Conservation (phyloP, 495 filamentous ascomycete genomes). For the Polyplosphaeria fusca region DNA sequence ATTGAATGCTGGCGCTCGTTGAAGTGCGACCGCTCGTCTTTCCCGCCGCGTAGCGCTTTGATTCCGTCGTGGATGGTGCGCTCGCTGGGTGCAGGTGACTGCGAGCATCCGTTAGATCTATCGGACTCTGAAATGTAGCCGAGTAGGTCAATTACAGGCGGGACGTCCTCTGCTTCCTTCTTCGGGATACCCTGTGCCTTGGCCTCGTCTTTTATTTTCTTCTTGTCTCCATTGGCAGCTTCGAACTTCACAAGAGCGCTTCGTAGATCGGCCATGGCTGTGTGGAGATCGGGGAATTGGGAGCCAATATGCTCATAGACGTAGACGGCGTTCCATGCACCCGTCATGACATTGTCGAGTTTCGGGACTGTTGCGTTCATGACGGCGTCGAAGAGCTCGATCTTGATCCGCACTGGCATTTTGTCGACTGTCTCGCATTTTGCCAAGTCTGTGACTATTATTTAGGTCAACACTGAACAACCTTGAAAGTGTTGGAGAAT, state of each 20-base stretch:
- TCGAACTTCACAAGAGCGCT: slow-evolving; percentile 8
- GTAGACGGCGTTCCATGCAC: slow-evolving; percentile 17
- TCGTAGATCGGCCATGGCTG: slow-evolving; percentile 6
- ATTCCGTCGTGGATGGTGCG: too few relatives aligned
- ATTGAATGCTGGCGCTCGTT: too few relatives aligned
- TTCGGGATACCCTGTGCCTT: neutral
- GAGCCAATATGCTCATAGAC: slow-evolving; percentile 6
- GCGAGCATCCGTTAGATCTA: too few relatives aligned
- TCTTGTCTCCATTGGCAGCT: neutral
- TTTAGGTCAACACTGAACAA: too few relatives aligned
- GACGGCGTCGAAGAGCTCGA: slow-evolving; percentile 10
- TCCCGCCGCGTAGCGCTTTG: too few relatives aligned
- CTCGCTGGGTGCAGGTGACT: too few relatives aligned
- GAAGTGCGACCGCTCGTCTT: too few relatives aligned
- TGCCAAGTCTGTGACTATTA: neutral
- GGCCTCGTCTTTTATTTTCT: neutral
- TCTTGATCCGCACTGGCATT: slow-evolving; percentile 12
- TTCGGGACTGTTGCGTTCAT: slow-evolving; percentile 8
- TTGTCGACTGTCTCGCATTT: slow-evolving; percentile 7
- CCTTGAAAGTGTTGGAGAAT: too few relatives aligned
- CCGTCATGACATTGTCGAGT: slow-evolving; percentile 19
- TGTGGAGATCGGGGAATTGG: slow-evolving; percentile 12
- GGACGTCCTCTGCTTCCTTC: too few relatives aligned
- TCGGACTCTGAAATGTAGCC: too few relatives aligned
- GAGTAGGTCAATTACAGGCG: too few relatives aligned